Conservation (phyloP, 768 basidiomycete species). For the Leccinum longicurvipes region DNA sequence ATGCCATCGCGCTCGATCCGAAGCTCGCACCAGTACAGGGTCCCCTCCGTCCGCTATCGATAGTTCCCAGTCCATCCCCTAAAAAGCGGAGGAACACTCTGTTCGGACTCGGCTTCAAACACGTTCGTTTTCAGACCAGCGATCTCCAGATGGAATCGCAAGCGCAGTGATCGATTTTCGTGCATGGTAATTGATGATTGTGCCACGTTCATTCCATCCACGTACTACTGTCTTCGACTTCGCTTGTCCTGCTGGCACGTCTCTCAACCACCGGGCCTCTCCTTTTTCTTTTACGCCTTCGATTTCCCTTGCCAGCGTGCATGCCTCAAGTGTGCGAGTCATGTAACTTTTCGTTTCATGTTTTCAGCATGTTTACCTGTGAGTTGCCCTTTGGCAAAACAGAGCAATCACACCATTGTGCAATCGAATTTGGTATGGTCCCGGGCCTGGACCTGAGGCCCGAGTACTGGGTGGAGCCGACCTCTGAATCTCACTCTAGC, state of each 20-base stretch:
- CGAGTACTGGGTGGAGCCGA: neutral
- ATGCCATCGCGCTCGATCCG: conserved; percentile 28
- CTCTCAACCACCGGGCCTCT: neutral
- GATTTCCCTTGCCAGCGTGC: neutral
- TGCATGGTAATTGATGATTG: neutral
- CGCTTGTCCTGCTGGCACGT: neutral
- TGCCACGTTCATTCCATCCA: neutral
- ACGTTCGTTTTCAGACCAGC: neutral
- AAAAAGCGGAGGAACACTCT: conserved; percentile 14
- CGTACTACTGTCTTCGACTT: neutral
- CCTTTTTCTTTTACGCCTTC: neutral
- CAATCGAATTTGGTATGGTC: neutral
- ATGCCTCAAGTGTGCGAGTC: conserved; percentile 1
- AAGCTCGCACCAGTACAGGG: conserved; percentile 33
- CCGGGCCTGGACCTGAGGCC: too few species aligned
- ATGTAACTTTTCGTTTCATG: conserved; percentile 12
- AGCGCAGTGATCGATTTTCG: conserved; percentile 3
- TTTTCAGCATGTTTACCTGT: conserved; percentile 12
- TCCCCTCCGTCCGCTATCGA: conserved; percentile 31
- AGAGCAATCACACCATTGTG: neutral
- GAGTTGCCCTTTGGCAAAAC: neutral
- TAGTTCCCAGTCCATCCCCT: conserved; percentile 14
- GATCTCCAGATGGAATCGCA: neutral
- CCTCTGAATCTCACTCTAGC: neutral
- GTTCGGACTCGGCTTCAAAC: conserved; percentile 21